Conservation (phyloP, 2,329 filamentous ascomycete genomes). For the Orbilia brochopaga region DNA sequence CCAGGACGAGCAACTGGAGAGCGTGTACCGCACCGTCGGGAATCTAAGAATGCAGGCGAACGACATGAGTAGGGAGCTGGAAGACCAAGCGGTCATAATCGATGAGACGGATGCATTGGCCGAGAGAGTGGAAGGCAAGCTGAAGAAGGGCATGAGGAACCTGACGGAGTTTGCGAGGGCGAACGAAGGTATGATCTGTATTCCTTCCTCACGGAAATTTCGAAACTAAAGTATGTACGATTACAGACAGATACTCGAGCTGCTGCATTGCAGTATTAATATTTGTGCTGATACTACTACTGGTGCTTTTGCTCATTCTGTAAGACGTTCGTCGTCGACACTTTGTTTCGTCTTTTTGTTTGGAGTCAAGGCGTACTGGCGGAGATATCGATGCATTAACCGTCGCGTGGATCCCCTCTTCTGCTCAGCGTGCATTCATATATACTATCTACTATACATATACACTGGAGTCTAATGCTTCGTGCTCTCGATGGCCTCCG, state of each 20-base stretch:
- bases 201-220: slow-evolving; percentile 50
- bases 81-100: slow-evolving; percentile 89
- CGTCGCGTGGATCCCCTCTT: neutral
- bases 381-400: neutral
- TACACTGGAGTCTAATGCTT: slow-evolving; percentile 59
- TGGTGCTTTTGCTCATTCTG: slow-evolving; percentile 75
- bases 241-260: slow-evolving; percentile 50
- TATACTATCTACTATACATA: slow-evolving; percentile 69
- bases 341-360: slow-evolving; percentile 7
- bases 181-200: slow-evolving; percentile 78
- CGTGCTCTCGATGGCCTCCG: slow-evolving; percentile 67
- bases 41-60: slow-evolving; percentile 88
- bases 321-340: too few relatives aligned
- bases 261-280: slow-evolving; percentile 92
- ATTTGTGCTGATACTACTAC: slow-evolving; percentile 81
- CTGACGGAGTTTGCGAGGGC: slow-evolving; percentile 81
- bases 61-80: slow-evolving; percentile 93
- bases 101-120: slow-evolving; percentile 82
- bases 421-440: neutral
- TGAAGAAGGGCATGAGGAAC: slow-evolving; percentile 85
- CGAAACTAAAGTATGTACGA: slow-evolving; percentile 1
- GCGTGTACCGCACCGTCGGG: slow-evolving; percentile 89
- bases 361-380: slow-evolving; percentile 42
- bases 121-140: slow-evolving; percentile 82
- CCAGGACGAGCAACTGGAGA: slow-evolving; percentile 90